These are phyloP conservation scores for Lepidium sativum DNA, from an alignment of 345 rosid species.

Conservation along the genomic window DNA sequence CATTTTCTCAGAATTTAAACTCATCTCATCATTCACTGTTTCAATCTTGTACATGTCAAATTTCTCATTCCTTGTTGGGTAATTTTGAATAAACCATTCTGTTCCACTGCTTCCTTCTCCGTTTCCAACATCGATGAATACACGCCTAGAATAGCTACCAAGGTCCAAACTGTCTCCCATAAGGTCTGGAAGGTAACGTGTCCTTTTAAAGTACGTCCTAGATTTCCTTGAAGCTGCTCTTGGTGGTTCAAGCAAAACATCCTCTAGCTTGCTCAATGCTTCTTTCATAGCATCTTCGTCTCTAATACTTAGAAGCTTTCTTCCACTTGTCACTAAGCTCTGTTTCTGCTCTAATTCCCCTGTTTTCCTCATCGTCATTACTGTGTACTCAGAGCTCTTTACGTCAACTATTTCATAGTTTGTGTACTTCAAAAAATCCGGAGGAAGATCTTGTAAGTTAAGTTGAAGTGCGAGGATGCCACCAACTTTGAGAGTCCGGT, in stretches of 20 bases:
- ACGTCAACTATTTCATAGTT: conserved; percentile 49
- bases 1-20: conserved; percentile 3
- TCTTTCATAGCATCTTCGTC: conserved; percentile 38
- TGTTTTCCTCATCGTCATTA: conserved; percentile 51
- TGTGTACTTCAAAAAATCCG: conserved; percentile 26
- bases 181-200: conserved; percentile 50
- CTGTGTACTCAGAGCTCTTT: conserved; percentile 28
- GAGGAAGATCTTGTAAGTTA: conserved; percentile 20
- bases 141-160: conserved; percentile 49
- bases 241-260: conserved; percentile 78
- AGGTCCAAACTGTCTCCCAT: conserved; percentile 54
- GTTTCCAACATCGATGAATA: conserved; percentile 57
- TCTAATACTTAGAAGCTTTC: conserved; percentile 28
- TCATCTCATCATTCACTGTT: conserved; percentile 27
- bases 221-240: conserved; percentile 56
- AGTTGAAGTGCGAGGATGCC: conserved; percentile 44
- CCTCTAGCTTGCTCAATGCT: conserved; percentile 55
- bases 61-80: conserved; percentile 56
- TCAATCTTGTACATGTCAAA: conserved; percentile 68
- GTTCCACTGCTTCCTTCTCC: conserved; percentile 43
- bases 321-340: conserved; percentile 13
- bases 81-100: conserved; percentile 55
- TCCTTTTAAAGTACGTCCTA: conserved; percentile 44
- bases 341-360: not conserved
- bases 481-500: conserved; percentile 49